phyloP scores from a whole-genome alignment of 345 rosid genomes.

The Salix caprea region DNA sequence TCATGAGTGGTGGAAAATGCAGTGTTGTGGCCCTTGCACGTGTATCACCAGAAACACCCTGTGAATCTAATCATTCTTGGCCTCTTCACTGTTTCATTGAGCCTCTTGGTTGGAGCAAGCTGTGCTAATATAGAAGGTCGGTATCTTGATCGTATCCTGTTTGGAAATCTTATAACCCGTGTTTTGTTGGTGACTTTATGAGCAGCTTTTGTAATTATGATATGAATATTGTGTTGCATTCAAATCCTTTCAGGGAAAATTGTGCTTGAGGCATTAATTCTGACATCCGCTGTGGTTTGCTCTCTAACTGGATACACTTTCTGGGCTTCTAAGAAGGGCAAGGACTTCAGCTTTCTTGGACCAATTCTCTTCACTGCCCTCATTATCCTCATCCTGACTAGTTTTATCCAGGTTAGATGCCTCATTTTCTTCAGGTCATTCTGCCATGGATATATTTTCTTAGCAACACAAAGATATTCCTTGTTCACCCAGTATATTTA shows the following conservation, averaged over 20 bases:
- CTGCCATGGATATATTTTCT: neutral
- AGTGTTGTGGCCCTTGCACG: slow-evolving; percentile 89
- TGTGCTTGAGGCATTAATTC: slow-evolving; percentile 85
- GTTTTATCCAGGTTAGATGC: slow-evolving; percentile 72
- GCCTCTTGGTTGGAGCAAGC: slow-evolving; percentile 80
- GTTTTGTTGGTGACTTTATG: neutral
- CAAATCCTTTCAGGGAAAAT: slow-evolving; percentile 61
- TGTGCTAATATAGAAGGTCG: slow-evolving; percentile 86
- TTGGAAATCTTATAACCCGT: neutral
- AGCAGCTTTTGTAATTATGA: neutral
- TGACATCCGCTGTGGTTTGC: slow-evolving; percentile 76
- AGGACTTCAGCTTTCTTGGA: slow-evolving; percentile 86
- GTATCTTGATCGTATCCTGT: slow-evolving; percentile 15
- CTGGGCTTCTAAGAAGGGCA: slow-evolving; percentile 97
- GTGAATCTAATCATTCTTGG: slow-evolving; percentile 77
- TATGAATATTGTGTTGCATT: neutral
- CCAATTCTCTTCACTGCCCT: slow-evolving; percentile 89
- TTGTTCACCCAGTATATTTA: neutral
- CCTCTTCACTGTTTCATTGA: slow-evolving; percentile 76
- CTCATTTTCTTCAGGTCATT: neutral
- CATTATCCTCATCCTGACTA: slow-evolving; percentile 62
- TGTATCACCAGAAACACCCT: slow-evolving; percentile 93
- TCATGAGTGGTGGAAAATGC: slow-evolving; percentile 24
- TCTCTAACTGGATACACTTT: slow-evolving; percentile 88
- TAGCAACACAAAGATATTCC: neutral